Evolutionary conservation across 257 asterid species (phyloP), one percentile per base, ranked within the genome.

Genomic region (Parsonsia alboflavescens): DNA sequence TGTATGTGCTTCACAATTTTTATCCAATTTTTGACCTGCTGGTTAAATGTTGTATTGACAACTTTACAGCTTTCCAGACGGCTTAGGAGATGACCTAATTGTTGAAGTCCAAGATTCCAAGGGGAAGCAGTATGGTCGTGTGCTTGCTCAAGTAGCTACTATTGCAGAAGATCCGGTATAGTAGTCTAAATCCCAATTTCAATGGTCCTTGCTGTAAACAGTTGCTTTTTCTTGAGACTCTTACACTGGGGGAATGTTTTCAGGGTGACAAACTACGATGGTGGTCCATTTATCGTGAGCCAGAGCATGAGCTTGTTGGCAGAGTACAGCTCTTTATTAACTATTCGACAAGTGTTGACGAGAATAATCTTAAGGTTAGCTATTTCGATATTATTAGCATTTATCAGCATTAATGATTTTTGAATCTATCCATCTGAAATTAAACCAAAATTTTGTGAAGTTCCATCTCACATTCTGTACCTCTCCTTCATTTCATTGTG

Each of bases 241-340:
- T 78, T 75, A 62, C 70, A 24, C 42, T 26, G n/a, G 11, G 50
- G 72, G 42, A 57, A 19, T 64, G n/a, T n/a, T 63, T 72, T 77
- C 83, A 86, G 89, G 86, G 87, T 52, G 89, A 86, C 50, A 86
- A 86, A 76, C 80, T 83, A 22, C 85, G 85, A 12, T 86, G 89
- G 89, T 86, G 89, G 88, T 84, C 87, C 49, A 79, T 86, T 26
- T 86, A 86, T 78, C 85, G 75, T 39, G 89, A 83, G 49, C 88
- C 89, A 64, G 88, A 83, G 75, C 89, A 86, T 13, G 84, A 86
- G 80, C 81, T 82, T 72, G 87, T 86, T 64, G 89, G 87, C 61
- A 86, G 80, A 77, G 77, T 83, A 49, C 89, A 86, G 67, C 82
- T 86, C 24, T 79, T 72, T 71, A 82, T 86, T 61, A 83, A 86